Evolutionary conservation across 768 basidiomycete genomes (phyloP), one percentile per base, ranked within the genome.

Genomic region (Lactifluus pinguis): DNA sequence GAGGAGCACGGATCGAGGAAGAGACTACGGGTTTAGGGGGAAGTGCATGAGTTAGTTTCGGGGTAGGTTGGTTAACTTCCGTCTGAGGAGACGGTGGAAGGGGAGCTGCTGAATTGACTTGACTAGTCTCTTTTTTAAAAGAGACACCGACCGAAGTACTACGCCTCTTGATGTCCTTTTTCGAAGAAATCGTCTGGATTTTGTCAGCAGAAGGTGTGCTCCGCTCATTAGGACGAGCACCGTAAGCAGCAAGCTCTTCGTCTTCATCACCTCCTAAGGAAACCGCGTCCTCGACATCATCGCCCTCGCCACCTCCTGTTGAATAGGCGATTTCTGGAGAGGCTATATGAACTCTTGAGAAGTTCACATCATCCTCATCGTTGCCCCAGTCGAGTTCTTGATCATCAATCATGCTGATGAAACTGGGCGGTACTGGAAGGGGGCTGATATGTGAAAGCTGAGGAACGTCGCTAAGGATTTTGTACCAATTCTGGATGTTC

Each of bases 191-290:
- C 47, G 34, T 53, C 44, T 53, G 61, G 19, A 19, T 4, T 53
- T 38, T 62, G 47, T 57, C 58, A 55, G 58, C 55, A 25, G 30
- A 29, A n/a, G 36, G 11, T 2, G 29, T 14, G 21, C 42, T 49
- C 54, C 48, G 36, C 47, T 49, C 54, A 52, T 60, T 19, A 21
- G 47, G 32, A 49, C 48, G 65, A 53, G 75, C 67, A 65, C 77
- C 72, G 67, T 74, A 76, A 66, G 80, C 77, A 59, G 75, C 73
- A 68, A 79, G 80, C 49, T 81, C 80, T 61, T 78, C 85, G 55
- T 89, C 84, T 67, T 86, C 85, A 63, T 74, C 74, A 65, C 82
- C 82, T 55, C 87, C 87, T 32, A 89, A 77, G 51, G 87, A 89
- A 65, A 89, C 83, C 56, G 84, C 79, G 65, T 84, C 81, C 67